Base-by-base conservation (phyloP, 306 rosid species). In the Astragalus membranaceus region DNA sequence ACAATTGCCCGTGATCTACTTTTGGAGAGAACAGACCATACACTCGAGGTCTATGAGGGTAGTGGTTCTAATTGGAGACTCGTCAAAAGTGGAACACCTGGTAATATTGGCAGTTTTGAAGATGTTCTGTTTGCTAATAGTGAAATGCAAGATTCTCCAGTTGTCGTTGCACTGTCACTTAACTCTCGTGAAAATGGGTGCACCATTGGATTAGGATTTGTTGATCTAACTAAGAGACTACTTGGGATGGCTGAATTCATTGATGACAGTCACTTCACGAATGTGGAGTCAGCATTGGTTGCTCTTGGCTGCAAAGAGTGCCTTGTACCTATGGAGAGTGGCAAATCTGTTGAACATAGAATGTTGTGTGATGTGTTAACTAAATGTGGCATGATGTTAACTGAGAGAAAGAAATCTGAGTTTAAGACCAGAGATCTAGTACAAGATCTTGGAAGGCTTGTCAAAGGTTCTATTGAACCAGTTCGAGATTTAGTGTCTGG, bases 261-360 rank as follows among this genome's bases (percentile, higher is more conserved):
- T 46, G 96, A 90, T 69, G 97, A 91, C 54, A 88, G 89, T 72
- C 97, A 91, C 81, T 94, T 94, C 56, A 94, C 99, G 3, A 88
- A 91, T 53, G 67, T 87, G 73, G 99, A 94, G 81, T 91, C 99
- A 53, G 86, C 97, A 67, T 80, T 94, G 76, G 89, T 94, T 73
- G 97, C 92, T 73, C 95, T 94, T 70, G 97, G 99, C 61, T 88
- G 99, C 83, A 94, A 91, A 83, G 99, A 94, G 63, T 94, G 97
- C 79, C 88, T 94, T 79, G 80, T 91, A 55, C 89, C 97, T 64
- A 51, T 57, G 2, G 96, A 94, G 56, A 64, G 72, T 79, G 82
- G 84, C 55, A 94, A 86, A 80, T 84, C 87, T 36, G 72, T 64
- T 77, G 97, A 88, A 79, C 78, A 64, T 46, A 90, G 79, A 78